Base-by-base conservation (phyloP, 805 yeast species). In the Jamesozyma spencerorum region DNA sequence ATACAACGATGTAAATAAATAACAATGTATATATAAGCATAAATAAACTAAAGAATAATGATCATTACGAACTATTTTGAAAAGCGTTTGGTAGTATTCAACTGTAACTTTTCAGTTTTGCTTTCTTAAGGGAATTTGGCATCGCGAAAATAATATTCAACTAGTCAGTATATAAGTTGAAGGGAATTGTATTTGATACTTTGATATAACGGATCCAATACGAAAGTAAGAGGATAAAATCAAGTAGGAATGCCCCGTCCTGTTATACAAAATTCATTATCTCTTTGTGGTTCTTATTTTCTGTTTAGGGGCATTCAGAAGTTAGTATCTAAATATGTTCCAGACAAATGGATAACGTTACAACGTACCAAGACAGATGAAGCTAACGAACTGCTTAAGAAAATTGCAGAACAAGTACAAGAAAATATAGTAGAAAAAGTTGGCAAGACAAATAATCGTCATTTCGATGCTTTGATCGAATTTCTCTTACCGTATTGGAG, bases 251-350 rank as follows among this genome's bases (percentile, higher is more conserved):
- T 39, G 42, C 35, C 37, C 17, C 47, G 47, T 26, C 50, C 54
- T 12, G 48, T 49, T 19, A 30, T 50, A 15, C 49, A 41, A 17
- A 39, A 46, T 15, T 28, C 44, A 6, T 33, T 49, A 15, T 44
- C 49, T 5, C 19, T 49, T 8, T 49, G 54, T 15, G 44, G 43
- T 3, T 47, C 54, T 11, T 18, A 45, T 34, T 49, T 48, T 7
- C 24, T 51, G 20, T 31, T 47, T 13, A 49, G 40, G 31, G 47
- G 53, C 15, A 29, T 52, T 2, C 28, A 44, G 20, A 40, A 38
- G 17, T 11, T 44, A n/a, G 13, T 47, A 18, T 36, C 41, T 13
- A 30, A 37, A 14, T 32, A 42, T 29, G 32, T 49, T 7, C 52
- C 47, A 22, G 44, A 41, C 7, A 39, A 44, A 14, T 47, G 49